A percentile compares a stretch with the other conserved stretches of the same genome.
phyloP scores from a whole-genome alignment of 2,329 filamentous ascomycete species.

The Helicocarpus griseus region DNA sequence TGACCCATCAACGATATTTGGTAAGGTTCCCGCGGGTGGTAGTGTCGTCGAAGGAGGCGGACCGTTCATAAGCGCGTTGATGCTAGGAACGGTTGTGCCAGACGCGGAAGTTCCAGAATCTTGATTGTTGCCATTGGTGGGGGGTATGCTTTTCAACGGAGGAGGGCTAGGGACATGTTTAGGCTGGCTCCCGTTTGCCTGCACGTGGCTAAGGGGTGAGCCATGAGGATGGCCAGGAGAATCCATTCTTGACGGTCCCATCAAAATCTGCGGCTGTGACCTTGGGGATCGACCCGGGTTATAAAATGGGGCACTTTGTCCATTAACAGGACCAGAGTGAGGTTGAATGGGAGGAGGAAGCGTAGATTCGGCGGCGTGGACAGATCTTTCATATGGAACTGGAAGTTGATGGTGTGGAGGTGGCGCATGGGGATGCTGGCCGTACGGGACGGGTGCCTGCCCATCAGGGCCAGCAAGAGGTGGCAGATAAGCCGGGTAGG shows the following conservation, averaged over 20 bases:
- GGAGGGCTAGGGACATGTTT: conserved; percentile 18
- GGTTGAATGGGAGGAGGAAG: conserved; percentile 17
- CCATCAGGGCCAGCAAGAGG: conserved; percentile 23
- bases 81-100: conserved; percentile 44
- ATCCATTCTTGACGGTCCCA: background rate
- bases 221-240: conserved; percentile 1
- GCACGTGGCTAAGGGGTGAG: conserved; percentile 16
- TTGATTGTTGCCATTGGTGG: conserved; percentile 14
- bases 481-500: conserved; percentile 30
- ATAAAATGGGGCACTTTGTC: conserved; percentile 18
- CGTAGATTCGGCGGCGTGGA: conserved; percentile 23
- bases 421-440: conserved; percentile 21
- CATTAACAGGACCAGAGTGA: conserved; percentile 16
- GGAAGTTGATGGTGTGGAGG: conserved; percentile 18
- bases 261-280: conserved; percentile 10
- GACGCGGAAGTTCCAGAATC: conserved; percentile 20
- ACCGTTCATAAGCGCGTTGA: conserved; percentile 38
- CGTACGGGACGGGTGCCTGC: conserved; percentile 21
- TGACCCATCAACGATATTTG: conserved; percentile 15
- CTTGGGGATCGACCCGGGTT: conserved; percentile 19
- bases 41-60: conserved; percentile 17
- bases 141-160: conserved; percentile 16
- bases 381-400: conserved; percentile 25
- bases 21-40: conserved; percentile 16
- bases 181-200: conserved; percentile 15